Base-by-base conservation (phyloP, 2,329 filamentous ascomycete species). In the Aureobasidium leucospermi region DNA sequence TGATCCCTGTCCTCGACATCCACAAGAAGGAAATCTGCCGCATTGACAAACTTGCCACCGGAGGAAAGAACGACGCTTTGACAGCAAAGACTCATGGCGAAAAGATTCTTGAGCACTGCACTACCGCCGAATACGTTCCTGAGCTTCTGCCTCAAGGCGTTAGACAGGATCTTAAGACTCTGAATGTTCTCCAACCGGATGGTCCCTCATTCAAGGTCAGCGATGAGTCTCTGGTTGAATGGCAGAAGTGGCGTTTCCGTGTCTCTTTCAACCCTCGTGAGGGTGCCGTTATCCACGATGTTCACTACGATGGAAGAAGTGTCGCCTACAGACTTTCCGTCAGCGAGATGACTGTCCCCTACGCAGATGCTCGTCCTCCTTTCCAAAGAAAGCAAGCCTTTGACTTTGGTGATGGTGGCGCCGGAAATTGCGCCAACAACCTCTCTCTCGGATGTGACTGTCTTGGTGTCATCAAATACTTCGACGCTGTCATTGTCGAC, bases 181-280 rank as follows among this genome's bases (percentile, higher is more conserved):
- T 91, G 67, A 83, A 89, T 65, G 84, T 93, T 47, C 78, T 83
- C 1, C 89, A 93, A 63, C 84, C 84, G 0, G 82, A 88, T 32
- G 87, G 87, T 0, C 80, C 86, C 0, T 87, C 83, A 1, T 90
- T 90, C 71, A 76, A 73, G 0, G 77, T 88, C 9, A 74, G 69
- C 1, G 70, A 76, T 29, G 72, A 76, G 31, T 73, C 71, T 15
- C 64, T 76, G 4, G 70, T 78, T 10, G 72, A 77, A 43, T 78
- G 76, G 76, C 74, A 78, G 65, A 78, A 77, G 64, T 78, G 76
- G 76, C 77, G 80, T 1, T 85, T 90, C 73, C 77, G 86, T 10
- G 78, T 91, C 3, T 81, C 81, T 38, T 89, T 87, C 74, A 89
- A 86, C 69, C 79, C 82, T 48, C 79, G 87, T 1, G 88, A 90